These are phyloP conservation scores for Triticum dicoccoides DNA, from an alignment of 176 grass and related monocot species.

Conservation along the genomic window DNA sequence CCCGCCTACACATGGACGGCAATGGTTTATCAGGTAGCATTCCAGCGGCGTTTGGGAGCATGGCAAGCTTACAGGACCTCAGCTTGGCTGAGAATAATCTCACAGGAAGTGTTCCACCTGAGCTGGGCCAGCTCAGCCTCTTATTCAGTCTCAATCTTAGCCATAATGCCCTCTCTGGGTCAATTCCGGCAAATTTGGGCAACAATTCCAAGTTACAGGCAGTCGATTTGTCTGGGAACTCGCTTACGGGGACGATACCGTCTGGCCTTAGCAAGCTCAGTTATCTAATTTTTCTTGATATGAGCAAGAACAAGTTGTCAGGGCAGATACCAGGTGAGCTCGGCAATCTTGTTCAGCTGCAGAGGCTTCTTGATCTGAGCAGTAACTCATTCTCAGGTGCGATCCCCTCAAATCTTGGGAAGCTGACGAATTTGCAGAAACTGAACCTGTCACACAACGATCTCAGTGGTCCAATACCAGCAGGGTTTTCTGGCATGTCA, in stretches of 20 bases:
- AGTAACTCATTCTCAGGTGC: slow-evolving; percentile 64
- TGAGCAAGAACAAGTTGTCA: slow-evolving; percentile 67
- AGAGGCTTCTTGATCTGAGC: slow-evolving; percentile 84
- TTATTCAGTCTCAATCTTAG: slow-evolving; percentile 81
- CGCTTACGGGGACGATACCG: slow-evolving; percentile 43
- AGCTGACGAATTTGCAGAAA: slow-evolving; percentile 43
- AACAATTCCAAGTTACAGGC: slow-evolving; percentile 22
- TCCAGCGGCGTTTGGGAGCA: slow-evolving; percentile 45
- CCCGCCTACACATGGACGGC: slow-evolving; percentile 42
- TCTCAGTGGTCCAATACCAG: slow-evolving; percentile 61
- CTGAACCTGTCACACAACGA: slow-evolving; percentile 81
- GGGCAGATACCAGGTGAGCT: slow-evolving; percentile 71
- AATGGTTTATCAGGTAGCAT: slow-evolving; percentile 70
- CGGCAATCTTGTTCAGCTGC: slow-evolving; percentile 58
- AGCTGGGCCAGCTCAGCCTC: slow-evolving; percentile 43
- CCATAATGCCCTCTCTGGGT: slow-evolving; percentile 48
- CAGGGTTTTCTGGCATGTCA: slow-evolving; percentile 48
- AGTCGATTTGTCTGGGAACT: slow-evolving; percentile 71
- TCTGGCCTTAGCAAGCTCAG: slow-evolving; percentile 30
- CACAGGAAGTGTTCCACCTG: slow-evolving; percentile 45
- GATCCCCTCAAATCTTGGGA: slow-evolving; percentile 64
- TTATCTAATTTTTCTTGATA: slow-evolving; percentile 50
- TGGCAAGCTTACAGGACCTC: slow-evolving; percentile 52
- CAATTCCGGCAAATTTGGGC: slow-evolving; percentile 46
- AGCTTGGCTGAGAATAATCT: slow-evolving; percentile 64